Conservation (phyloP, 2,329 filamentous ascomycete species). For the Scedosporium aurantiacum region DNA sequence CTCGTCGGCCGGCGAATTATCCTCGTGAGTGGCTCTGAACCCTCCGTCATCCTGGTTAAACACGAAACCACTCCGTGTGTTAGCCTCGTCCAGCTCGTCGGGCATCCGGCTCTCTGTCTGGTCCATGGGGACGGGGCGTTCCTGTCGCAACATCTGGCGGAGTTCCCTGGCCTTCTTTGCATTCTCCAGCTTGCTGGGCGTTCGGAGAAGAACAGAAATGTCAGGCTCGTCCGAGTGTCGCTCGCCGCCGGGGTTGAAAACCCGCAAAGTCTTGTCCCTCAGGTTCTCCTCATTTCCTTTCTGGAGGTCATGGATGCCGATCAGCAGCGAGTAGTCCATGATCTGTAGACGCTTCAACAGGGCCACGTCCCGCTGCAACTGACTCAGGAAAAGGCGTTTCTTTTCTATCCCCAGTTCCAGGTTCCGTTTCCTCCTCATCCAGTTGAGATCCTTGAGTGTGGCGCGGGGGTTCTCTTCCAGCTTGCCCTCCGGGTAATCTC, state of each 20-base stretch:
- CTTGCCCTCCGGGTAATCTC: constrained; percentile 83
- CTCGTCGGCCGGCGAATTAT: constrained; percentile 73
- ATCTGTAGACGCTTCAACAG: constrained; percentile 83
- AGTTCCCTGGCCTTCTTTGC: constrained; percentile 84
- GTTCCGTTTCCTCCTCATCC: constrained; percentile 75
- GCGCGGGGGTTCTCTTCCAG: constrained; percentile 81
- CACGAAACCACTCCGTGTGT: constrained; percentile 58
- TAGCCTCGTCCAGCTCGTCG: constrained; percentile 68
- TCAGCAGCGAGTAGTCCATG: constrained; percentile 95
- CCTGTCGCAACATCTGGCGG: constrained; percentile 81
- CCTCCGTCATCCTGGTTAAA: constrained; percentile 95
- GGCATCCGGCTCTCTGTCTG: constrained; percentile 78
- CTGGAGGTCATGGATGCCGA: constrained; percentile 84
- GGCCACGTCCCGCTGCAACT: constrained; percentile 77
- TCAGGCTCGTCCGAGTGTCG: constrained; percentile 45
- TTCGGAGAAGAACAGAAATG: constrained; percentile 63
- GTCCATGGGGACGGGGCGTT: constrained; percentile 88
- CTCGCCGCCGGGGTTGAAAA: constrained; percentile 83
- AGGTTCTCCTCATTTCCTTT: constrained; percentile 94
- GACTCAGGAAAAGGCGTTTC: constrained; percentile 77
- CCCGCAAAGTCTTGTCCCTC: constrained; percentile 76
- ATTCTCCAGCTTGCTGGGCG: constrained; percentile 87
- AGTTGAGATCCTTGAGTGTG: constrained; percentile 93
- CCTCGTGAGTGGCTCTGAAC: constrained; percentile 83
- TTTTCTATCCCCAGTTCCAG: constrained; percentile 84